These are phyloP conservation scores for Hypoxylon intermedium DNA, from an alignment of 495 filamentous ascomycete genomes.

Conservation along the genomic window DNA sequence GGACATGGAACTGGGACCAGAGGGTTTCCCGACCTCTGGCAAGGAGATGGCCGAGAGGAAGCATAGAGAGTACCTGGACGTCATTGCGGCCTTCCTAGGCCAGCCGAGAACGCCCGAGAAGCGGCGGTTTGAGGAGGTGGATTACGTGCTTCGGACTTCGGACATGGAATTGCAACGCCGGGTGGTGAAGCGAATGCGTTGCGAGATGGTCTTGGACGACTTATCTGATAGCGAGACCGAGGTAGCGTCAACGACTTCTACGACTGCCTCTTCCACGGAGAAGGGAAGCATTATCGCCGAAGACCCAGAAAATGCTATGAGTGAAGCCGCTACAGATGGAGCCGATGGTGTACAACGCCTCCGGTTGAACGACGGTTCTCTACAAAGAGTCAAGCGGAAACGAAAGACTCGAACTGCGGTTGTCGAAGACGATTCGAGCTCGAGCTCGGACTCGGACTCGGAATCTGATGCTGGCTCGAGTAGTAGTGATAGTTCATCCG, in stretches of 20 bases:
- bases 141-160: constrained; percentile 53
- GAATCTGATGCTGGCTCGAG: constrained; percentile 41
- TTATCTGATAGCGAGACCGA: constrained; percentile 50
- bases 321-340: constrained; percentile 37
- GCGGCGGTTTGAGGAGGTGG: constrained; percentile 53
- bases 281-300: constrained; percentile 13
- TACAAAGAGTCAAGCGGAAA: constrained; percentile 59
- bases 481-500: constrained; percentile 44
- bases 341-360: constrained; percentile 46
- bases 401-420: constrained; percentile 58
- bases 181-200: constrained; percentile 58
- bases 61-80: constrained; percentile 62
- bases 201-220: constrained; percentile 55
- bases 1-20: constrained; percentile 55
- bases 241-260: constrained; percentile 36
- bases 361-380: constrained; percentile 51
- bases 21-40: constrained; percentile 47
- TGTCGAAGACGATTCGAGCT: constrained; percentile 48
- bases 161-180: constrained; percentile 55
- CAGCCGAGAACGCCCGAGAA: constrained; percentile 41
- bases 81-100: constrained; percentile 54
- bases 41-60: constrained; percentile 53
- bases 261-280: constrained; percentile 39
- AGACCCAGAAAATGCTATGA: constrained; percentile 21
- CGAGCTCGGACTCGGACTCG: constrained; percentile 45